Evolutionary conservation across 495 filamentous ascomycete genomes (phyloP).

Genomic region (Lophiotrema nucula): DNA sequence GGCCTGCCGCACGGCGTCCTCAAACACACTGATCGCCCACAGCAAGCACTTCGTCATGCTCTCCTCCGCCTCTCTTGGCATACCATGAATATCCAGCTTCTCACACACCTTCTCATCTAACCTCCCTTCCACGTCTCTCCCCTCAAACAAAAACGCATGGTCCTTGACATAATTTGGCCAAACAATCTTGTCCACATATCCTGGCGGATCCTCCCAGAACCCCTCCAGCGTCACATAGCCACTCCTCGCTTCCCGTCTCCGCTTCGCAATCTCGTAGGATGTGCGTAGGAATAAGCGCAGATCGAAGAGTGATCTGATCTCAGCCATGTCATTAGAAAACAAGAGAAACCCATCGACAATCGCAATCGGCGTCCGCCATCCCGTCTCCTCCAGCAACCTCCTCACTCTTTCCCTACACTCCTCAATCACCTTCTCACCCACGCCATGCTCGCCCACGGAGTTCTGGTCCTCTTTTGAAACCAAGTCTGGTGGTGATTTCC

Average conservation of each 20-base stretch:
- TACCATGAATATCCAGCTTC: slow-evolving; percentile 46
- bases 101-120: slow-evolving; percentile 47
- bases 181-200: slow-evolving; percentile 90
- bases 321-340: slow-evolving; percentile 47
- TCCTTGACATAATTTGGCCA: slow-evolving; percentile 88
- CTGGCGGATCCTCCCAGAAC: slow-evolving; percentile 91
- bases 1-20: no score
- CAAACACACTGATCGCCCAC: slow-evolving; percentile 38
- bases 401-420: slow-evolving; percentile 39
- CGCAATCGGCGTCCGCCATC: slow-evolving; percentile 46
- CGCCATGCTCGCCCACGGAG: slow-evolving; percentile 51
- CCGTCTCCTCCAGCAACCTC: slow-evolving; percentile 6
- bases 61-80: slow-evolving; percentile 36
- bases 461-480: slow-evolving; percentile 78
- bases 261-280: slow-evolving; percentile 57
- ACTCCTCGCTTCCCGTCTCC: slow-evolving; percentile 65
- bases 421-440: slow-evolving; percentile 44
- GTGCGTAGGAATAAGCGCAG: slow-evolving; percentile 73
- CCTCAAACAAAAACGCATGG: slow-evolving; percentile 73
- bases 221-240: slow-evolving; percentile 85
- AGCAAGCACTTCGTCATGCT: slow-evolving; percentile 35
- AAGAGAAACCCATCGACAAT: slow-evolving; percentile 84
- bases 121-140: slow-evolving; percentile 58
- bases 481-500: slow-evolving; percentile 62
- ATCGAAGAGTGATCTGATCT: slow-evolving; percentile 61